Percentiles rank a stretch among this genome's conserved stretches.
phyloP scores from a whole-genome alignment of 495 filamentous ascomycete species.

The Massariosphaeria phaeospora region DNA sequence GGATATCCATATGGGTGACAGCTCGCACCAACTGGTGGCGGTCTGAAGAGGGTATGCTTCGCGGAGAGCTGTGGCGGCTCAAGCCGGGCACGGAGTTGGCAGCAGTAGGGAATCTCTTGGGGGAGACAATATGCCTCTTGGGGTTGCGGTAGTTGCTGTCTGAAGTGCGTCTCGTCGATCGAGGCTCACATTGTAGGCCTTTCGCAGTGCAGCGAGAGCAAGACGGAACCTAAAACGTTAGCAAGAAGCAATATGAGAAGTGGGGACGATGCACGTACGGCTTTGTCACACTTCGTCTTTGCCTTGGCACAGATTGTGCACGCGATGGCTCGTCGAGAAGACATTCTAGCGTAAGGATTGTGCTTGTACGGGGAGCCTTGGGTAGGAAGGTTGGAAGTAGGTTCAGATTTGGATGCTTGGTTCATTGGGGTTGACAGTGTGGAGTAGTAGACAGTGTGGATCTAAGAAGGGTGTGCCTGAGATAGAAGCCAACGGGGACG shows the following conservation, averaged over 20 bases:
- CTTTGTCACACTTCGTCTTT: constrained; percentile 43
- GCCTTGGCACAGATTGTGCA: constrained; percentile 57
- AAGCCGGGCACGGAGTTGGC: constrained; percentile 21
- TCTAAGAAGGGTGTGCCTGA: neutral
- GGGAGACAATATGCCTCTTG: constrained; percentile 28
- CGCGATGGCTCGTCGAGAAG: constrained; percentile 43
- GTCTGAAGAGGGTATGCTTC: constrained; percentile 21
- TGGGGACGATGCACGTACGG: constrained; percentile 12
- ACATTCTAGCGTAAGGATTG: constrained; percentile 20
- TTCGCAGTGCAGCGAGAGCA: constrained; percentile 33
- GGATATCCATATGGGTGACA: constrained; percentile 25
- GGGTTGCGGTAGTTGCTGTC: constrained; percentile 28
- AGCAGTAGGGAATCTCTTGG: constrained; percentile 24
- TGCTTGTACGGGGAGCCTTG: constrained; percentile 16
- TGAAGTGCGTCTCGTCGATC: constrained; percentile 32
- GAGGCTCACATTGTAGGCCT: constrained; percentile 30
- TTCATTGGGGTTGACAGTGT: constrained; percentile 11
- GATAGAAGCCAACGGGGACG: neutral
- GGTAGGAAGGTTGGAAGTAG: constrained; percentile 7
- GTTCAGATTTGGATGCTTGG: constrained; percentile 5
- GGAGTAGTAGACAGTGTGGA: constrained; percentile 1
- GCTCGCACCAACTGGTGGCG: constrained; percentile 12
- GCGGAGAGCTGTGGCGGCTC: constrained; percentile 20
- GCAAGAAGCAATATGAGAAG: neutral
- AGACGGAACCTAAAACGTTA: constrained; percentile 27